Conservation (phyloP, 139 green algal species). For the Haematococcus lacustris region DNA sequence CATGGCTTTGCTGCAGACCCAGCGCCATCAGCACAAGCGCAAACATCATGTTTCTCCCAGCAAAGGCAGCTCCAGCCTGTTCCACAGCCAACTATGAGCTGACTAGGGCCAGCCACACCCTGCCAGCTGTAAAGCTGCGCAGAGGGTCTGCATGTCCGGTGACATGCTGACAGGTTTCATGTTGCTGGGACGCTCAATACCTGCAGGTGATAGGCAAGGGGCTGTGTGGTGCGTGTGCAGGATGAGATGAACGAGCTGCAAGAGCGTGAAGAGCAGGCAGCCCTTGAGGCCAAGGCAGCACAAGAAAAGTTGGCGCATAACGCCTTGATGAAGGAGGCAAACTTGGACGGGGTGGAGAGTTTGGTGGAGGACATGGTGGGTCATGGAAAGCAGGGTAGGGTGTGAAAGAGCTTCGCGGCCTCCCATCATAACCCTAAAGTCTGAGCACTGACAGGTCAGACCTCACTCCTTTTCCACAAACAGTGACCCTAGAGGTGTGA, state of each 20-base stretch:
- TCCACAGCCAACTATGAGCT: background rate
- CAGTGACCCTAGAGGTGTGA: background rate
- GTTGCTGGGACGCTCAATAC: background rate
- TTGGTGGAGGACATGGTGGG: constrained; percentile 66
- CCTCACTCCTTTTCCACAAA: background rate
- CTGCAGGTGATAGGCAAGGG: background rate
- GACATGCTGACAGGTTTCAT: background rate
- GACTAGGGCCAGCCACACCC: background rate
- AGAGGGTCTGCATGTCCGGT: no score
- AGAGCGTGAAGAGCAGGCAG: constrained; percentile 60
- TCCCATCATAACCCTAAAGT: background rate
- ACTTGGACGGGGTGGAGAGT: constrained; percentile 59
- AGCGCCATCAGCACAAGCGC: no score
- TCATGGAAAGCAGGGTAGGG: background rate
- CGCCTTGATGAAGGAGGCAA: constrained; percentile 54
- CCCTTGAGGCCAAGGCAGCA: constrained; percentile 37
- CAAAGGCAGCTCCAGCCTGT: no score
- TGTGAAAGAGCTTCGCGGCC: background rate
- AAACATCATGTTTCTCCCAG: no score
- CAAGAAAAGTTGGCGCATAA: constrained; percentile 35
- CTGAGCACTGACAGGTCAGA: background rate
- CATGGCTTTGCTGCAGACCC: no score
- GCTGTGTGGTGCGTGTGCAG: constrained; percentile 29
- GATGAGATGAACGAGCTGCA: constrained; percentile 74
- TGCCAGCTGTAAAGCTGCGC: background rate